These are phyloP conservation scores for Phytophthora syringae DNA, from an alignment of 352 stramenopile species.

Conservation along the genomic window DNA sequence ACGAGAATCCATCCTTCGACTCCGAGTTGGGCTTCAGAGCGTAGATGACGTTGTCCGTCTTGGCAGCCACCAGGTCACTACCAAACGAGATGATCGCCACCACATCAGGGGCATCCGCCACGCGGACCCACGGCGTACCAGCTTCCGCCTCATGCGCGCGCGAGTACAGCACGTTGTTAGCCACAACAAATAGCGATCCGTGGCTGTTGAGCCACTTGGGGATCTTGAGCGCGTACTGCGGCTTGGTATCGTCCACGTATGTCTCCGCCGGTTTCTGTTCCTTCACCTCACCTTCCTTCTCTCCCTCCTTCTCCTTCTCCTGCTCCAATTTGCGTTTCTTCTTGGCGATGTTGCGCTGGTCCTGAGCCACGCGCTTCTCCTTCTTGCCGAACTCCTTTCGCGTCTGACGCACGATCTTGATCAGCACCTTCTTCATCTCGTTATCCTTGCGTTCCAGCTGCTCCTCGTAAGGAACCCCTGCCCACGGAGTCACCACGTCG, in stretches of 20 bases:
- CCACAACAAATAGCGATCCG: slow-evolving; percentile 76
- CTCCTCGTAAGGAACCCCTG: slow-evolving; percentile 75
- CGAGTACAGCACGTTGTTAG: slow-evolving; percentile 60
- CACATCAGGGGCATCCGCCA: slow-evolving; percentile 52
- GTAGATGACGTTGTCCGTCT: slow-evolving; percentile 59
- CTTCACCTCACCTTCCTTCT: slow-evolving; percentile 47
- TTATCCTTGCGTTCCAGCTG: slow-evolving; percentile 86
- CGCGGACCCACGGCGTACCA: slow-evolving; percentile 45
- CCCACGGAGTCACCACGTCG: slow-evolving; percentile 88
- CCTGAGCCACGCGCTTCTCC: slow-evolving; percentile 73
- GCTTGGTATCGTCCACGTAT: slow-evolving; percentile 39
- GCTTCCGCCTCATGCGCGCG: slow-evolving; percentile 62
- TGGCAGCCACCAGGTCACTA: slow-evolving; percentile 69
- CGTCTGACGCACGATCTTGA: slow-evolving; percentile 86
- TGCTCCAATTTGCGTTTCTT: slow-evolving; percentile 76
- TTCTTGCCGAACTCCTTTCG: slow-evolving; percentile 89
- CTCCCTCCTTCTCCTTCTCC: slow-evolving; percentile 70
- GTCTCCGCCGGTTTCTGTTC: slow-evolving; percentile 13
- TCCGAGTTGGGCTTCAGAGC: slow-evolving; percentile 46
- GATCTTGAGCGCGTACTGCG: slow-evolving; percentile 50
- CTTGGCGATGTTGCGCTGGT: slow-evolving; percentile 60
- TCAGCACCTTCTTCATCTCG: slow-evolving; percentile 91
- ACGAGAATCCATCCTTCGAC: slow-evolving; percentile 37
- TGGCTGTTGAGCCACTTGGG: slow-evolving; percentile 81
- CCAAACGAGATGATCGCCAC: slow-evolving; percentile 78